phyloP scores from a whole-genome alignment of 192 early-diverging fungal species.

The Rhizophagus sp. region DNA sequence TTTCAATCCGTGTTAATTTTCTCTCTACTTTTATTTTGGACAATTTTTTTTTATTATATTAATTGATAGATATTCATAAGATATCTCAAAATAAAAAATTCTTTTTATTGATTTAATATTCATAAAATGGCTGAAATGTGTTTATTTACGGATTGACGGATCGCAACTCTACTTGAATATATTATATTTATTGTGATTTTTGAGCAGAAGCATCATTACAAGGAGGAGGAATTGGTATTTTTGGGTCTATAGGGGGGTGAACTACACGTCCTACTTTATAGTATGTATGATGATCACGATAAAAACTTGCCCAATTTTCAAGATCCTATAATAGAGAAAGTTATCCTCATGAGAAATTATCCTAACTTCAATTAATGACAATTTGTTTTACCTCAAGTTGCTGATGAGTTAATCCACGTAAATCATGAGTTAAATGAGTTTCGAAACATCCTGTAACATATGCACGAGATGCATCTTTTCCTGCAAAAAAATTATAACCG shows the following conservation, averaged over 20 bases:
- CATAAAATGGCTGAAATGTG: too few relatives aligned
- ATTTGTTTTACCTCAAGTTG: constrained; percentile 66
- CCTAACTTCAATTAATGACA: neutral
- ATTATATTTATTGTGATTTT: neutral
- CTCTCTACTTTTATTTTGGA: too few relatives aligned
- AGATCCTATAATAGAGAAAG: constrained; percentile 49
- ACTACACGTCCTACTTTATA: constrained; percentile 82
- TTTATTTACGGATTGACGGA: too few relatives aligned
- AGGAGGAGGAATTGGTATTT: constrained; percentile 77
- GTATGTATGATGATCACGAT: constrained; percentile 85
- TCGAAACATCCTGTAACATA: constrained; percentile 95
- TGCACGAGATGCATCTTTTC: constrained; percentile 89
- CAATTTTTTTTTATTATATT: too few relatives aligned
- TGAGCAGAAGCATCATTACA: constrained; percentile 48
- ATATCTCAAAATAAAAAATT: too few relatives aligned
- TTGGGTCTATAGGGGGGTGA: constrained; percentile 80
- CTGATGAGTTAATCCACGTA: constrained; percentile 74
- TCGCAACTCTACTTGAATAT: too few relatives aligned
- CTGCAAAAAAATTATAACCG: constrained; percentile 87
- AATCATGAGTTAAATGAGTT: constrained; percentile 91
- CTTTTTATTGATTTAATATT: too few relatives aligned
- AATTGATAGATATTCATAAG: too few relatives aligned
- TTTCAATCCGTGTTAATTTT: too few relatives aligned
- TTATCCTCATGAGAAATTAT: neutral
- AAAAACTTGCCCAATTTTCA: constrained; percentile 85